Evolutionary conservation across 257 asterid genomes (phyloP), one percentile per base, ranked within the genome.

Genomic region (Salvia miltiorrhiza): DNA sequence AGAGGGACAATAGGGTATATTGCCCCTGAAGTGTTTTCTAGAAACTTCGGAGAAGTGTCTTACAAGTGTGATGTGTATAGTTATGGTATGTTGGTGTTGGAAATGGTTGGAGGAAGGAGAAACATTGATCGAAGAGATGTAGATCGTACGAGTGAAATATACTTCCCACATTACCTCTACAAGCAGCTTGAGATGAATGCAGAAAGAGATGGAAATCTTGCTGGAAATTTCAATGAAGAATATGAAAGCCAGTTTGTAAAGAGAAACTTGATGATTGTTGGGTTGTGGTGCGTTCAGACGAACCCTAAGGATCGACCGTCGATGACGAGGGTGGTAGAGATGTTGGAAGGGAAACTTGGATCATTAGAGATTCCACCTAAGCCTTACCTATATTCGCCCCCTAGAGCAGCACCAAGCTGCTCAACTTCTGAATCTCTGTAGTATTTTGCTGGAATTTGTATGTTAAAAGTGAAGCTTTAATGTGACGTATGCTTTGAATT

Each of bases 241-340:
- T 72, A 71, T 23, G 86, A 80, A 40, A 55, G 44, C 5, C 20
- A 68, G 35, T 9, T 20, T 4, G 77, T 69, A 0, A 77, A 33
- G 76, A 63, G 52, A 61, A 80, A 70, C 3, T 16, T 85, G 82
- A 41, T 82, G 0, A 67, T 80, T 7, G 83, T 74, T 47, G 80
- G 86, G 19, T 50, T 80, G 10, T 82, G 88, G 84, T 85, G 90
- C 63, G 69, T 85, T 13, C 84, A 85, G 61, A 78, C 68, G 2
- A 70, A 73, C 49, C 90, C 87, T 0, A 60, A 69, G 9, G 55
- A 19, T 4, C 9, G 87, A 1, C 84, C 90, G 2, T 35, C 88
- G 0, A 82, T 82, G 65, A 80, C 17, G 4, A 69, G 41, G 16
- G 88, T 85, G 33, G 59, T 76, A 0, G 86, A 82, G 44, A 85